A percentile compares a stretch with the other conserved stretches of the same genome.
Conservation (phyloP, 768 basidiomycete genomes). For the Russula emetica region DNA sequence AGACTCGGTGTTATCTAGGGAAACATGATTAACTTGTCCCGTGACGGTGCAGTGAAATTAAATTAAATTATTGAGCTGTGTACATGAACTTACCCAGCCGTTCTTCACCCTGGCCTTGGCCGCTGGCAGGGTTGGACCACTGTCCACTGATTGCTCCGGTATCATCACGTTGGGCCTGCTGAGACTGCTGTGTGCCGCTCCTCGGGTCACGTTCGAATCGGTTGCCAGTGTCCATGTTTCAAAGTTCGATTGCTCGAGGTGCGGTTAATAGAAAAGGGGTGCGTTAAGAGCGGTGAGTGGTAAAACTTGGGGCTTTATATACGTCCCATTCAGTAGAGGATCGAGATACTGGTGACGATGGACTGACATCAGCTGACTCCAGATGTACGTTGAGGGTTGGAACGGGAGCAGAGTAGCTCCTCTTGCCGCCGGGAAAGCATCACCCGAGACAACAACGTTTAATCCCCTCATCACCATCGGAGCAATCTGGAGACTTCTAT, state of each 20-base stretch:
- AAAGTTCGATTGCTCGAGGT: background rate
- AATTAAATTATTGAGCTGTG: background rate
- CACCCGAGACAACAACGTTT: background rate
- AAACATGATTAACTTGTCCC: too few relatives aligned
- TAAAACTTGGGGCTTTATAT: constrained; percentile 4
- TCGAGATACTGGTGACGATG: background rate
- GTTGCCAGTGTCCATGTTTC: constrained; percentile 4
- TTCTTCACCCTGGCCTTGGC: constrained; percentile 16
- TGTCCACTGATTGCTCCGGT: background rate
- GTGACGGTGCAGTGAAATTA: background rate
- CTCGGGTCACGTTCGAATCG: constrained; percentile 2
- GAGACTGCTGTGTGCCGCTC: background rate
- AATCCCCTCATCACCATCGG: background rate
- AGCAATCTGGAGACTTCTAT: background rate
- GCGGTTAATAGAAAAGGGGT: background rate
- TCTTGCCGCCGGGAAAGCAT: background rate
- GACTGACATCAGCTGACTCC: constrained; percentile 9
- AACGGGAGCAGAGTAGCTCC: background rate
- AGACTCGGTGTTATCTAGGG: background rate
- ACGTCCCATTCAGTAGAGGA: background rate
- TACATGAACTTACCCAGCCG: background rate
- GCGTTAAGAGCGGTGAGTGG: background rate
- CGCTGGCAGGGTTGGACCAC: background rate
- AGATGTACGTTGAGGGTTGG: background rate
- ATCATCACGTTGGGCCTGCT: background rate